These are phyloP conservation scores for Periconia sp. DNA, from an alignment of 2,329 filamentous ascomycete genomes.

Conservation along the genomic window DNA sequence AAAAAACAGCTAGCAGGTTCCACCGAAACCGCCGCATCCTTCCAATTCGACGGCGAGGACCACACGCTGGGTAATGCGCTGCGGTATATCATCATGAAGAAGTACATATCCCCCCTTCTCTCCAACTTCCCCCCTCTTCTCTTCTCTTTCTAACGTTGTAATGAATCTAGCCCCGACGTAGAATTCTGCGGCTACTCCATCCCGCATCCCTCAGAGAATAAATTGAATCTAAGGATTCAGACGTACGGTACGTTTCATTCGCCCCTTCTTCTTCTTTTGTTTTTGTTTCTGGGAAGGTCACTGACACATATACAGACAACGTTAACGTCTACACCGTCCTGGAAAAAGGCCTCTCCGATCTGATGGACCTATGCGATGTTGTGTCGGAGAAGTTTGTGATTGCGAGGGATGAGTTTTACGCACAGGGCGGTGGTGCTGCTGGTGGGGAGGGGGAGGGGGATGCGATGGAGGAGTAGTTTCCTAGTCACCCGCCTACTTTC, in stretches of 20 bases:
- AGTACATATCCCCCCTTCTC: slow-evolving; percentile 57
- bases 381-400: slow-evolving; percentile 85
- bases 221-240: slow-evolving; percentile 97
- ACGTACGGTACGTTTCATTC: slow-evolving; percentile 71
- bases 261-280: background rate
- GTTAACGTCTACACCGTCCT: slow-evolving; percentile 82
- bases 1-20: slow-evolving; percentile 75
- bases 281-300: background rate
- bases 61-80: slow-evolving; percentile 95
- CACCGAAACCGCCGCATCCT: slow-evolving; percentile 83
- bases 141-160: slow-evolving; percentile 2
- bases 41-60: slow-evolving; percentile 90
- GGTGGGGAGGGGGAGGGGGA: background rate
- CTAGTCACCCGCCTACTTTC: too few species aligned
- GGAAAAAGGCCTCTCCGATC: slow-evolving; percentile 83
- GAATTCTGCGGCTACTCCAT: slow-evolving; percentile 99
- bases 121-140: slow-evolving; percentile 24
- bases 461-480: background rate
- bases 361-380: slow-evolving; percentile 90
- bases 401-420: slow-evolving; percentile 60
- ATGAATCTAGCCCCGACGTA: slow-evolving; percentile 72
- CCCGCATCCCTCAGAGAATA: slow-evolving; percentile 90
- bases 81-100: slow-evolving; percentile 97
- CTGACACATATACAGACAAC: slow-evolving; percentile 59
- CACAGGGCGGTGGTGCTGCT: too few species aligned